A percentile compares a stretch with the other conserved stretches of the same genome.
Conservation (phyloP, 371 early-diverging fungal species). For the Zychaea mexicana region DNA sequence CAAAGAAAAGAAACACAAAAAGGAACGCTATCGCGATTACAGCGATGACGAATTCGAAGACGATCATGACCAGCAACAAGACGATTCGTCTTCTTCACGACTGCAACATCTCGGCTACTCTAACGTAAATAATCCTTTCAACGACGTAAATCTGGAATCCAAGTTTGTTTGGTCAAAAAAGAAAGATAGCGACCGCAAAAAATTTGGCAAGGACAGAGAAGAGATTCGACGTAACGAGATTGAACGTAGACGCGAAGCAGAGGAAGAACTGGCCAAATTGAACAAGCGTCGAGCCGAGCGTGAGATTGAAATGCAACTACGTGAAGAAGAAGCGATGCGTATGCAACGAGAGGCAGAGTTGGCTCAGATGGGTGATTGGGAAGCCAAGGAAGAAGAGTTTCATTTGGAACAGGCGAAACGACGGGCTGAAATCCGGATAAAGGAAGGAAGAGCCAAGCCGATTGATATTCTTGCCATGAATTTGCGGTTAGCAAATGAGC, state of each 20-base stretch:
- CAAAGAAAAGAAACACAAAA: constrained; percentile 24
- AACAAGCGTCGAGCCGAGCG: constrained; percentile 79
- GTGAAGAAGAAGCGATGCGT: constrained; percentile 80
- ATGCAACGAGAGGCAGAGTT: constrained; percentile 83
- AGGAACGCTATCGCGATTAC: constrained; percentile 13
- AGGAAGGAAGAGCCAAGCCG: constrained; percentile 85
- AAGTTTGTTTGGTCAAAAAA: constrained; percentile 87
- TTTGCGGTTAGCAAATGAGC: constrained; percentile 73
- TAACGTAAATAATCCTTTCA: constrained; percentile 81
- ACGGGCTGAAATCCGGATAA: constrained; percentile 90
- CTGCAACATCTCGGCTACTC: constrained; percentile 58
- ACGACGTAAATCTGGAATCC: constrained; percentile 76
- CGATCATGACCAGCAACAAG: background rate
- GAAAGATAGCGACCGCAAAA: constrained; percentile 70
- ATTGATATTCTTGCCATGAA: constrained; percentile 94
- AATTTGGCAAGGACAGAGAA: constrained; percentile 54
- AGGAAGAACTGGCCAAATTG: constrained; percentile 80
- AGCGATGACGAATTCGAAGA: constrained; percentile 21
- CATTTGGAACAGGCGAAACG: constrained; percentile 88
- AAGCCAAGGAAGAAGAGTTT: constrained; percentile 89
- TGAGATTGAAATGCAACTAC: constrained; percentile 77
- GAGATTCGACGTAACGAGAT: constrained; percentile 66
- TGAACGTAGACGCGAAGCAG: constrained; percentile 70
- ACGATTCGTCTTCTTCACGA: constrained; percentile 17
- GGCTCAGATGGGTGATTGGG: constrained; percentile 94